Conservation (phyloP, 163 green algal species). For the Smithsoniella earleae region DNA sequence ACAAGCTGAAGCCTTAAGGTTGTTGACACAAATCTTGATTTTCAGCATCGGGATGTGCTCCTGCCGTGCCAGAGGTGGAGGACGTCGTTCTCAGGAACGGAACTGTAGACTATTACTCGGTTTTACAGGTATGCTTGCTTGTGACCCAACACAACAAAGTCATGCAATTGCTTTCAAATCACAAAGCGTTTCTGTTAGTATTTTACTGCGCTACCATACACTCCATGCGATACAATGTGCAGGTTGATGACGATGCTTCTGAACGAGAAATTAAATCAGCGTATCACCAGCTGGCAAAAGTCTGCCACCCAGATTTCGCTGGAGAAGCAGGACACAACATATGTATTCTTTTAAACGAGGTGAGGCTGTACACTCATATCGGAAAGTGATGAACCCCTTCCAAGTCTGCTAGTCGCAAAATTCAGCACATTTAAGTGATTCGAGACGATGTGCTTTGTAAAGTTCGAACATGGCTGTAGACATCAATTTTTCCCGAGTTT, state of each 20-base stretch:
- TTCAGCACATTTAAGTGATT: constrained; percentile 22
- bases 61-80: not conserved
- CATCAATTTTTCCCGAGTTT: no score
- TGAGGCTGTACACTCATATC: not conserved
- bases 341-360: constrained; percentile 82
- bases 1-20: no score
- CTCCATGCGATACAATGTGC: not conserved
- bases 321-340: constrained; percentile 68
- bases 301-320: constrained; percentile 69
- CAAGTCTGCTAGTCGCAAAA: not conserved
- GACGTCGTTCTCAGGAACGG: constrained; percentile 40
- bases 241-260: constrained; percentile 44
- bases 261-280: constrained; percentile 62
- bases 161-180: not conserved
- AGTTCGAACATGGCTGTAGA: no score
- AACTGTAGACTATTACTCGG: constrained; percentile 67
- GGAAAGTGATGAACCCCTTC: not conserved
- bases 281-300: constrained; percentile 67
- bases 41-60: no score
- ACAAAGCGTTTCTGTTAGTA: not conserved
- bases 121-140: constrained; percentile 47
- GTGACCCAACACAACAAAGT: not conserved
- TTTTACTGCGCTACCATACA: not conserved
- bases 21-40: no score
- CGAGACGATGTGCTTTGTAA: constrained; percentile 41